Evolutionary conservation across 495 filamentous ascomycete species (phyloP), one percentile per base, ranked within the genome.

Genomic region (Diplogelasinospora grovesii): DNA sequence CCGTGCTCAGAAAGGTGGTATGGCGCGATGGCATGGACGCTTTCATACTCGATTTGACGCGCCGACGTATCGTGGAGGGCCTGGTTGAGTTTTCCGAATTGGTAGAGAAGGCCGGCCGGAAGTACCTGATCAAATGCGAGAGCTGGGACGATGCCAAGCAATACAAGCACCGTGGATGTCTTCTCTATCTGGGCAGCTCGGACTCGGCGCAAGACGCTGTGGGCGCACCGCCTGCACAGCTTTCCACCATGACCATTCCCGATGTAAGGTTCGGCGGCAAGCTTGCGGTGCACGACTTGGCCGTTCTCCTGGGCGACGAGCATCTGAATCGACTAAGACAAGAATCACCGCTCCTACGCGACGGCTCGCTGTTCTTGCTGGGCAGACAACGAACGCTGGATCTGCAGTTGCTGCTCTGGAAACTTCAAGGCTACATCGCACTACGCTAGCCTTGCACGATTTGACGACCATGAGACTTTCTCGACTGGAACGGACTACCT

Each of bases 21-120:
- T 90, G 83, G 82, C 74, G 81, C 11, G 26, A 65, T 23, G 82
- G 89, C 49, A 87, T 88, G 80, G 69, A 73, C n/a, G 55, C 58
- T 0, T 74, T 81, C 30, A 43, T 86, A 3, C 60, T 83, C 0
- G 56, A 63, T 5, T 38, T 70, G 22, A 68, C 85, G 65, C 65
- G 77, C 3, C 50, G 59, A 10, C 56, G 68, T 2, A 63, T 75
- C 8, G 41, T 69, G 1, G 68, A 74, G 35, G 48, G 58, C 3
- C 40, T 71, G 4, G 13, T 63, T 10, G 48, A 61, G 33, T 41
- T 61, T 27, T 54, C 59, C 2, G 35, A 20, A 0, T 38, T 60
- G 14, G 55, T 54, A 36, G 39, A 52, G 18, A 45, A 40, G 1
- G 18, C 51, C 0, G 42, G 20, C 5, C 49, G 61, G 1, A 30